Evolutionary conservation across 768 basidiomycete genomes (phyloP).

Genomic region (Suillus plorans): DNA sequence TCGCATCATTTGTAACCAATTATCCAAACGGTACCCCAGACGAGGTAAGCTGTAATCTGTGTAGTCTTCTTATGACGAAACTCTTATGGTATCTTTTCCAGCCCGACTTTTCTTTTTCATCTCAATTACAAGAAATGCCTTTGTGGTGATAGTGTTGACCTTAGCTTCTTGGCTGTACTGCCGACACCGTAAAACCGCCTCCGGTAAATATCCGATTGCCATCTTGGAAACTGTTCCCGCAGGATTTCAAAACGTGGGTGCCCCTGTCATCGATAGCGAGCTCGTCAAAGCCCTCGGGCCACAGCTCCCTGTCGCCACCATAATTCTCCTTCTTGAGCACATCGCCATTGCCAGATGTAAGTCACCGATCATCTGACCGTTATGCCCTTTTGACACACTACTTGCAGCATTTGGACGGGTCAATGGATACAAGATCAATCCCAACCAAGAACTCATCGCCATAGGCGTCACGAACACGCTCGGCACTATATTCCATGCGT

Average conservation of each 20-base stretch:
- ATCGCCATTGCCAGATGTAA: conserved; percentile 95
- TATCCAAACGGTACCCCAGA: conserved; percentile 60
- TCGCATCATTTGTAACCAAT: conserved; percentile 50
- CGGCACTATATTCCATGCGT: conserved; percentile 87
- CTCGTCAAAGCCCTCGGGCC: conserved; percentile 69
- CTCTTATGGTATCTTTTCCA: conserved; percentile 23
- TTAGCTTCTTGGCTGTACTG: conserved; percentile 86
- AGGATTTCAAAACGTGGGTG: conserved; percentile 66
- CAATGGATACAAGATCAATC: conserved; percentile 92
- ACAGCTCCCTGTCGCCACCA: conserved; percentile 83
- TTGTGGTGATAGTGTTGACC: conserved; percentile 86
- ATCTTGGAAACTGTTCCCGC: conserved; percentile 82
- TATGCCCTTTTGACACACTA: conserved; percentile 10
- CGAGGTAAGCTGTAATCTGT: conserved; percentile 40
- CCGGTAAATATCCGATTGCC: conserved; percentile 79
- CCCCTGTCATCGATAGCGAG: conserved; percentile 43
- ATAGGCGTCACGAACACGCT: conserved; percentile 96
- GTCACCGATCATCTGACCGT: conserved; percentile 19
- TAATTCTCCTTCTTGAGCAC: conserved; percentile 91
- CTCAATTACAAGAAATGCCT: conserved; percentile 75
- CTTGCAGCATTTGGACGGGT: conserved; percentile 85
- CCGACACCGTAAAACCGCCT: conserved; percentile 53
- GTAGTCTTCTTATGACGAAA: not conserved
- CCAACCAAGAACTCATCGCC: conserved; percentile 93
- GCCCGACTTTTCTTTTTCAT: conserved; percentile 77